Evolutionary conservation across 2,329 filamentous ascomycete genomes (phyloP), one percentile per base, ranked within the genome.

Genomic region (Arthrobotrys megalospora): DNA sequence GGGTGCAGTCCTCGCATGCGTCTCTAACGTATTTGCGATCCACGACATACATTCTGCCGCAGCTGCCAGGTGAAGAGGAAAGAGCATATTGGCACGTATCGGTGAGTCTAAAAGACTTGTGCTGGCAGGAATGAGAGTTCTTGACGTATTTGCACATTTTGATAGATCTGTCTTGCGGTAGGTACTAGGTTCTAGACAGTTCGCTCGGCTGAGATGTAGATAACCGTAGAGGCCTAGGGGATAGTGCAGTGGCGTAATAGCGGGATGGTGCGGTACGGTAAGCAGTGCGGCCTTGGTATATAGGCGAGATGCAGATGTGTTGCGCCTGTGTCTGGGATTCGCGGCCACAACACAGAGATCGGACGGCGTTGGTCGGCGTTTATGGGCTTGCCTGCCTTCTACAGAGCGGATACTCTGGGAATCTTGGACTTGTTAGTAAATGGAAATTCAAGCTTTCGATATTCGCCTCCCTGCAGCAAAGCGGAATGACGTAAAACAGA

Each of bases 81-180:
- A 72, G 67, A 19, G 75, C 75, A 48, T 78, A 78, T 52, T 72
- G 75, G 28, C 75, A 78, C 38, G 75, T 78, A 19, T 72, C 67
- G 0, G 75, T 78, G 36, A 78, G 50, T 34, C 67, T 63, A n/a
- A 68, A 63, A 34, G 75, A 78, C 67, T 78, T 78, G 32, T 78
- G 75, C 45, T 78, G 75, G 62, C 75, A 78, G 50, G 67, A 72
- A 41, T 78, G 75, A 24, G 75, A 78, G 67, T 78, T 72, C 53
- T 78, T 63, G 58, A 78, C 67, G 75, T 72, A 78, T 72, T 78
- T 72, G 67, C 75, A 78, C 75, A 78, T 78, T 28, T 48, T 64
- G 63, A 24, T 24, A 36, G 43, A 34, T 28, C 5, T 69, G 41
- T 45, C 6, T 2, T 38, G 8, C 36, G 8, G 2, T 48, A 48